These are phyloP conservation scores for Pythium aquatile DNA, from an alignment of 352 stramenopile species.

Conservation along the genomic window DNA sequence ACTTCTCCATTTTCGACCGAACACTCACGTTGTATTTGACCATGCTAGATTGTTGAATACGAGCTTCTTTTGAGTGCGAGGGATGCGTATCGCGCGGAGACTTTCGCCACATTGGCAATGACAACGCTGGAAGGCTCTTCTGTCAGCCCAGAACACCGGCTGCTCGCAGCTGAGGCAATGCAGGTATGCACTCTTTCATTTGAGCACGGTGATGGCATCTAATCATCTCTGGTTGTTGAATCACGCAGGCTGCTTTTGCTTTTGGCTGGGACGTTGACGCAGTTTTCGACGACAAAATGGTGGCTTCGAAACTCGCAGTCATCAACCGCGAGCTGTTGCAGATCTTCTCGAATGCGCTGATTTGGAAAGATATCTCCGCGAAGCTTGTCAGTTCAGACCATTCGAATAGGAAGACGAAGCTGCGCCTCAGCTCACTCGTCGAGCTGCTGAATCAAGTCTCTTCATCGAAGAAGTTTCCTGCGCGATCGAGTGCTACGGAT, in stretches of 20 bases:
- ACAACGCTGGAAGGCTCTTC: neutral
- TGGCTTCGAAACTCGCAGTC: constrained; percentile 31
- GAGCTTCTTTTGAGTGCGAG: neutral
- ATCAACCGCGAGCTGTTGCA: constrained; percentile 49
- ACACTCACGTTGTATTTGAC: neutral
- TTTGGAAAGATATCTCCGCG: constrained; percentile 42
- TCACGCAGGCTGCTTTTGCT: constrained; percentile 31
- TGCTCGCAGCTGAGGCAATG: constrained; percentile 31
- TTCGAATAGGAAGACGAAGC: constrained; percentile 6
- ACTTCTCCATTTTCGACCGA: neutral
- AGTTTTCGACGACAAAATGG: constrained; percentile 35
- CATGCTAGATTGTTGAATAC: constrained; percentile 12
- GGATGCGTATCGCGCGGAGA: neutral
- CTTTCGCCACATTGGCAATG: neutral
- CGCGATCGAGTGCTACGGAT: constrained; percentile 43
- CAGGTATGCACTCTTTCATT: constrained; percentile 19
- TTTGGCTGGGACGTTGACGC: constrained; percentile 49
- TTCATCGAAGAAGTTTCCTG: constrained; percentile 32
- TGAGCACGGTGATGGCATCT: neutral
- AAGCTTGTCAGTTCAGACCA: constrained; percentile 33
- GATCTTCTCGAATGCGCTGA: constrained; percentile 35
- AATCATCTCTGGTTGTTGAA: neutral
- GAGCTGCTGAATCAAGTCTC: constrained; percentile 42
- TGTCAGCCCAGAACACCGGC: constrained; percentile 20
- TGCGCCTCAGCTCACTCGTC: constrained; percentile 34